phyloP scores from a whole-genome alignment of 2,329 filamentous ascomycete genomes.

The Metarhizium anisopliae region DNA sequence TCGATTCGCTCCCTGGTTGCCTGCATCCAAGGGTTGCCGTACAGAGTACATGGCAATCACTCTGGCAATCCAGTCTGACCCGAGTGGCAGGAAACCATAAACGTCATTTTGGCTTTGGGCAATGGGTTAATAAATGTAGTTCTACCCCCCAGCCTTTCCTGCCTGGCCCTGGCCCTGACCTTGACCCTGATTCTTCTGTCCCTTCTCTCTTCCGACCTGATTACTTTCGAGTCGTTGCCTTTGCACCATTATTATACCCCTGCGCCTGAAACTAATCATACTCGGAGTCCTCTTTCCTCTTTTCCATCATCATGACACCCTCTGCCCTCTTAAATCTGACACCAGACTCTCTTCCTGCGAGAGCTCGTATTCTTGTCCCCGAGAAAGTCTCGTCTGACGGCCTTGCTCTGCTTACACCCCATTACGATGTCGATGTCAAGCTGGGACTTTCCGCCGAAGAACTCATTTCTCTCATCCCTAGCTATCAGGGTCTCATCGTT shows the following conservation, averaged over 20 bases:
- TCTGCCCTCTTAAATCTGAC: slow-evolving; percentile 11
- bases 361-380: slow-evolving; percentile 56
- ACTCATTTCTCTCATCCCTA: slow-evolving; percentile 55
- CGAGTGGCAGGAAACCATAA: neutral
- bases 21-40: too few species aligned
- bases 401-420: slow-evolving; percentile 55
- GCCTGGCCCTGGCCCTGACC: neutral
- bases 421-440: slow-evolving; percentile 62
- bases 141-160: neutral
- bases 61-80: neutral
- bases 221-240: neutral
- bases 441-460: slow-evolving; percentile 53
- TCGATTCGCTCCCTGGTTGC: too few species aligned
- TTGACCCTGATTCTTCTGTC: neutral
- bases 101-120: neutral
- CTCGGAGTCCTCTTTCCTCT: too few species aligned
- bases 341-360: slow-evolving; percentile 6
- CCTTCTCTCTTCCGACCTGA: neutral
- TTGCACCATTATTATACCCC: neutral
- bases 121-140: neutral
- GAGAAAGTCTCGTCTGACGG: slow-evolving; percentile 78
- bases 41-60: too few species aligned
- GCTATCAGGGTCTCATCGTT: slow-evolving; percentile 69
- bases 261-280: too few species aligned
- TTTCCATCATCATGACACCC: slow-evolving; percentile 15